A percentile compares a stretch with the other conserved stretches of the same genome.
Evolutionary conservation across 129 eudicot genomes (phyloP).

Genomic region (Lactuca saligna): DNA sequence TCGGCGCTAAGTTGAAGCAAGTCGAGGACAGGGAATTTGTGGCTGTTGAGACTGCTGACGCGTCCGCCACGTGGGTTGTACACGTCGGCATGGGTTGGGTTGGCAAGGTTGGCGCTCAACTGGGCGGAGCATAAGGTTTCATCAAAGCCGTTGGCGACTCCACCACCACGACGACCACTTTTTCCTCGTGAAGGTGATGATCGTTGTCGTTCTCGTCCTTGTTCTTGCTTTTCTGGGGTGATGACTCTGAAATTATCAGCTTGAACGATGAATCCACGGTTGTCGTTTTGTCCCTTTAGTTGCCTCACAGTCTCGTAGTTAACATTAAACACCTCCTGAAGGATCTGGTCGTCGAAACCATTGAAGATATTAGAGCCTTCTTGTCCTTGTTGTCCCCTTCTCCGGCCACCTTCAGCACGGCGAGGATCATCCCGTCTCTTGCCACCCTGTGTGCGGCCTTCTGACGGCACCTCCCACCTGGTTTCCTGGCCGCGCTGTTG

Average conservation of each 20-base stretch:
- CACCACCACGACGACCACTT: constrained; percentile 6
- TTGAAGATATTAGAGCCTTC: constrained; percentile 34
- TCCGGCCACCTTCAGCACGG: neutral
- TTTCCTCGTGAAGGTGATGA: constrained; percentile 5
- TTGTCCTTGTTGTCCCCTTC: constrained; percentile 17
- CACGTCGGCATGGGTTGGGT: constrained; percentile 48
- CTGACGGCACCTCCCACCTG: neutral
- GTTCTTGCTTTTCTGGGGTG: constrained; percentile 24
- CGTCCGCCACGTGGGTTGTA: constrained; percentile 72
- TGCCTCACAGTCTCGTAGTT: constrained; percentile 31
- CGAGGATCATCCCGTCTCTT: too few relatives aligned
- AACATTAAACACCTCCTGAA: constrained; percentile 25
- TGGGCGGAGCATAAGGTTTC: constrained; percentile 48
- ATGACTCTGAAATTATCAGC: constrained; percentile 33
- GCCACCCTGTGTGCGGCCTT: neutral
- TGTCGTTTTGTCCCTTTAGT: constrained; percentile 29
- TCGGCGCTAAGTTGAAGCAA: constrained; percentile 61
- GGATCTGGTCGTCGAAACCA: constrained; percentile 41
- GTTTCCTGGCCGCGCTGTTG: constrained; percentile 3
- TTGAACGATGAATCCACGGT: constrained; percentile 43
- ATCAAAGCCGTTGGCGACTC: constrained; percentile 43
- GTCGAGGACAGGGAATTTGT: constrained; percentile 55
- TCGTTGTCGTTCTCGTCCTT: neutral
- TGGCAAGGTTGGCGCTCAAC: constrained; percentile 42
- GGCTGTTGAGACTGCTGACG: constrained; percentile 46